Conservation (phyloP, 768 basidiomycete species). For the Amylocystis lapponica region DNA sequence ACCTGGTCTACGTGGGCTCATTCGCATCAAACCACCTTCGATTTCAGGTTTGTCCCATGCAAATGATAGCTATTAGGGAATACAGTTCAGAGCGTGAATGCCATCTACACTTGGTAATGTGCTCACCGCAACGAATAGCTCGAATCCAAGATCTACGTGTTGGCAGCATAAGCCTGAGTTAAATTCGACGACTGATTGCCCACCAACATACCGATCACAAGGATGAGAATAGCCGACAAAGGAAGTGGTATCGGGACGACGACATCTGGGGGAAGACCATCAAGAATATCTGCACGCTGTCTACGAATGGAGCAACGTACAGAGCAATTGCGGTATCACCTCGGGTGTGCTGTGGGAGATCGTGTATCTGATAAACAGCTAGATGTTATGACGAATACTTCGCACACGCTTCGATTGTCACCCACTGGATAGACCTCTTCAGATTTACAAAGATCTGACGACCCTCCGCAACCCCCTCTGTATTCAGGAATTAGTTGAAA, state of each 20-base stretch:
- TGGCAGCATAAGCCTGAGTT: no score
- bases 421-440: constrained; percentile 64
- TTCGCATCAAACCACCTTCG: constrained; percentile 58
- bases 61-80: constrained; percentile 46
- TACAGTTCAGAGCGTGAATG: neutral
- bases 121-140: constrained; percentile 60
- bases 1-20: constrained; percentile 64
- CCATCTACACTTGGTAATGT: neutral
- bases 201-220: constrained; percentile 60
- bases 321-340: constrained; percentile 63
- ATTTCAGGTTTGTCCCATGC: constrained; percentile 72
- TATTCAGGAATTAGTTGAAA: neutral
- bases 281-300: neutral
- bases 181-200: no score
- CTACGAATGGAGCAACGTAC: constrained; percentile 27
- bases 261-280: constrained; percentile 40
- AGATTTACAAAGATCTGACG: constrained; percentile 67
- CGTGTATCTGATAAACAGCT: constrained; percentile 41
- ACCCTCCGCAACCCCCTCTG: constrained; percentile 64
- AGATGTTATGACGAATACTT: neutral
- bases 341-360: constrained; percentile 64
- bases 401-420: neutral
- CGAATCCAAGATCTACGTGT: constrained; percentile 59
- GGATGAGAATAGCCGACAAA: constrained; percentile 60
- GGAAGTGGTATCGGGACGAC: constrained; percentile 64